Evolutionary conservation across 352 stramenopile species (phyloP), one percentile per base, ranked within the genome.

Genomic region (Pythium phragmitis): DNA sequence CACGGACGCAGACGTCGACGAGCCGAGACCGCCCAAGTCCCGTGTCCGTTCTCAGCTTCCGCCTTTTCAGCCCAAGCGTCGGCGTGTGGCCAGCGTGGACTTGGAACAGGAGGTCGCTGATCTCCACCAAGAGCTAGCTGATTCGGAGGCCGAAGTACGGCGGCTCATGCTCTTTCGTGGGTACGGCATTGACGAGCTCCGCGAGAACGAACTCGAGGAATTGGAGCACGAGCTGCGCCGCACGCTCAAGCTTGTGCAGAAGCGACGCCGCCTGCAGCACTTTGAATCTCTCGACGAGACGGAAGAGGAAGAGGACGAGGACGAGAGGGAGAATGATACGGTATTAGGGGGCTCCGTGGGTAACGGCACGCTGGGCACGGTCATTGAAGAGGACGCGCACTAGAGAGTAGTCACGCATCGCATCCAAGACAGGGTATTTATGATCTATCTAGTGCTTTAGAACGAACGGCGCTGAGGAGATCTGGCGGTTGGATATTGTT

Each of bases 131-230:
- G 85, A 93, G 30, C 65, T 93, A 36, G 74, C 74, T n/a, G 85
- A 93, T 63, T 89, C 79, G 50, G 85, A 93, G 54, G 69, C 75
- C 8, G 85, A 93, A 59, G 84, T 92, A 36, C 82, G 75, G 14
- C 73, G 76, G 19, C 72, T 93, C 3, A 93, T 93, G 85, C 55
- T 91, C 26, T 80, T 85, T 49, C 83, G 84, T 21, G 85, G 82
- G 42, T 93, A 89, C 66, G 81, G 81, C n/a, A 75, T 93, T 43
- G 82, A 93, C 39, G 56, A 60, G 9, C 70, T 93, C 36, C 46
- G 65, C 8, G 47, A 60, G 0, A 67, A 75, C 7, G 76, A 90
- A 55, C 68, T 93, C 19, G 70, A 79, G 13, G 60, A 73, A 42
- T 70, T 93, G 1, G 85, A 90, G 48, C 50, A 54, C 12, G 78